phyloP scores from a whole-genome alignment of 305 asterid species.

The Fraxinus platypoda region DNA sequence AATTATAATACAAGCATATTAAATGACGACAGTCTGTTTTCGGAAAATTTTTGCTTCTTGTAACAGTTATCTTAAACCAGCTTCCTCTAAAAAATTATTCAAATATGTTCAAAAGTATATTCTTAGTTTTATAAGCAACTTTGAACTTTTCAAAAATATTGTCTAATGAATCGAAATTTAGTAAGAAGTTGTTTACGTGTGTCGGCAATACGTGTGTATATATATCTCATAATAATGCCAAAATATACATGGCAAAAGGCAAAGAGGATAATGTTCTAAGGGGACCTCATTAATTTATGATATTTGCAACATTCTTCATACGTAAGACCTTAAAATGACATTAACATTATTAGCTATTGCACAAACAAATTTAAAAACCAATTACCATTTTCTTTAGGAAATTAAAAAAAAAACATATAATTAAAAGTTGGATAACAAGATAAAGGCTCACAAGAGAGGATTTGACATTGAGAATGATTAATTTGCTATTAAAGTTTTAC shows the following conservation, averaged over 20 bases:
- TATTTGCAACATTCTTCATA: not conserved
- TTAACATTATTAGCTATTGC: not conserved
- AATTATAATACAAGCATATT: not conserved
- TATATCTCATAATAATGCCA: not conserved
- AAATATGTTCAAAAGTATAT: too few relatives aligned
- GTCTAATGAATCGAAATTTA: not conserved
- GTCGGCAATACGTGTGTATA: not conserved
- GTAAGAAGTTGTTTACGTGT: too few relatives aligned
- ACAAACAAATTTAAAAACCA: not conserved
- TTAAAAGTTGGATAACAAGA: not conserved
- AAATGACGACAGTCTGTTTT: not conserved
- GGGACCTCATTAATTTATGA: not conserved
- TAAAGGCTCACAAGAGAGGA: not conserved
- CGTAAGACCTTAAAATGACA: not conserved
- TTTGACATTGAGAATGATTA: not conserved
- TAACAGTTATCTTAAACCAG: not conserved
- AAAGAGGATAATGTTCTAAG: not conserved
- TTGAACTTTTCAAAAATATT: not conserved
- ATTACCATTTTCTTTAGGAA: not conserved
- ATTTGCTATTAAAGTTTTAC: not conserved
- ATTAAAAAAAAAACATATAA: not conserved
- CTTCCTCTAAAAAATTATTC: not conserved
- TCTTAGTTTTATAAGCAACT: too few relatives aligned
- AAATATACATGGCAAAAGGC: not conserved
- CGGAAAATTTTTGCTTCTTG: too few relatives aligned